These are phyloP conservation scores for Gamarada debralockiae DNA, from an alignment of 495 filamentous ascomycete genomes.

Conservation along the genomic window DNA sequence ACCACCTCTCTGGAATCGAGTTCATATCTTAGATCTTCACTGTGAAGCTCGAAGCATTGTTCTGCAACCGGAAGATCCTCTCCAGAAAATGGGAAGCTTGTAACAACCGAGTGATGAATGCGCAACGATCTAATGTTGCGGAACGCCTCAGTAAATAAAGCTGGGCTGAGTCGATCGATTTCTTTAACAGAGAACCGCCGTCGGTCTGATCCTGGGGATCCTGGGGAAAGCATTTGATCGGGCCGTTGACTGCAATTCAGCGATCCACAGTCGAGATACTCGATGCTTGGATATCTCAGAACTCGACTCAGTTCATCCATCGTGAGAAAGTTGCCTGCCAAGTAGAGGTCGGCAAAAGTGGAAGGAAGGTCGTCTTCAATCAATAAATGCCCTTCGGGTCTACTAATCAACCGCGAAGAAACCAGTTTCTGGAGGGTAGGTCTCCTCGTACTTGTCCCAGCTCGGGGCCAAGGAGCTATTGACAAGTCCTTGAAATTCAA, in stretches of 20 bases:
- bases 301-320: slow-evolving; percentile 8
- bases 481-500: neutral
- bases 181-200: slow-evolving; percentile 12
- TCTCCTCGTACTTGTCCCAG: neutral
- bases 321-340: slow-evolving; percentile 13
- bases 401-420: slow-evolving; percentile 1
- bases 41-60: slow-evolving; percentile 22
- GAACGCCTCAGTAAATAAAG: slow-evolving; percentile 30
- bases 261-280: slow-evolving; percentile 45
- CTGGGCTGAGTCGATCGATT: slow-evolving; percentile 13
- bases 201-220: slow-evolving; percentile 20
- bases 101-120: slow-evolving; percentile 54
- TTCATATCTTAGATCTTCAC: slow-evolving; percentile 15
- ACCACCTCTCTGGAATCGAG: slow-evolving; percentile 14
- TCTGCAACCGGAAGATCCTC: slow-evolving; percentile 23
- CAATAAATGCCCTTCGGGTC: slow-evolving; percentile 1
- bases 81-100: slow-evolving; percentile 39
- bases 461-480: neutral
- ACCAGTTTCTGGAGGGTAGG: slow-evolving; percentile 10
- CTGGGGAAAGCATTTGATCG: slow-evolving; percentile 33
- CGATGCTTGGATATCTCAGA: slow-evolving; percentile 8
- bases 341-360: slow-evolving; percentile 9
- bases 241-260: slow-evolving; percentile 44
- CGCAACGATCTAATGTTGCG: slow-evolving; percentile 50
- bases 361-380: slow-evolving; percentile 14